Evolutionary conservation across 768 basidiomycete species (phyloP).

Genomic region (Agrocybe pediades): DNA sequence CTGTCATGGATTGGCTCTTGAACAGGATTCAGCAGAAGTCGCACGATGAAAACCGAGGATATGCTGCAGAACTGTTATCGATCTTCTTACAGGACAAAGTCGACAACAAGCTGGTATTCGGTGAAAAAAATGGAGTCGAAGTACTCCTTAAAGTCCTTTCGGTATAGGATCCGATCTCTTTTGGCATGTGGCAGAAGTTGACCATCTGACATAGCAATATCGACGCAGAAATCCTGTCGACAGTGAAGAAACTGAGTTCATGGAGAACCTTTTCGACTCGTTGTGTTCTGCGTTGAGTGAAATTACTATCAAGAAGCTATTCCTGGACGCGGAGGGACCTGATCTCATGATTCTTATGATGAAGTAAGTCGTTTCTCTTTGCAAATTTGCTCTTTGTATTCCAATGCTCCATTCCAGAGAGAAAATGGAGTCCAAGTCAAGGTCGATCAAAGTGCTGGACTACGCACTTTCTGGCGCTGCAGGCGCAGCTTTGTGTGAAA

Average conservation of each 20-base stretch:
- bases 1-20: conserved; percentile 77
- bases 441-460: conserved; percentile 89
- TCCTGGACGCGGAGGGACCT: conserved; percentile 89
- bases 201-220: conserved; percentile 65
- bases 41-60: conserved; percentile 90
- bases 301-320: conserved; percentile 73
- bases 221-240: conserved; percentile 82
- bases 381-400: background rate
- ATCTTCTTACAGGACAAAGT: conserved; percentile 81
- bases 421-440: conserved; percentile 76
- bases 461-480: conserved; percentile 83
- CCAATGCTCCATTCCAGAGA: conserved; percentile 49
- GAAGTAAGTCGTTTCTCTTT: conserved; percentile 60
- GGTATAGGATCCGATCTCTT: conserved; percentile 37
- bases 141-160: conserved; percentile 73
- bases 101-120: conserved; percentile 68
- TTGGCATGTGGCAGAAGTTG: conserved; percentile 2
- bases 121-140: conserved; percentile 80
- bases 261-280: conserved; percentile 95
- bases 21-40: conserved; percentile 69
- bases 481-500: conserved; percentile 71
- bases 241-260: conserved; percentile 92
- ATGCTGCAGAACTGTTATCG: conserved; percentile 91
- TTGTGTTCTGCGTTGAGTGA: conserved; percentile 87
- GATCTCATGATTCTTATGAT: conserved; percentile 99